Evolutionary conservation across 805 yeast species (phyloP), one percentile per base, ranked within the genome.

Genomic region (Deakozyma indianensis): DNA sequence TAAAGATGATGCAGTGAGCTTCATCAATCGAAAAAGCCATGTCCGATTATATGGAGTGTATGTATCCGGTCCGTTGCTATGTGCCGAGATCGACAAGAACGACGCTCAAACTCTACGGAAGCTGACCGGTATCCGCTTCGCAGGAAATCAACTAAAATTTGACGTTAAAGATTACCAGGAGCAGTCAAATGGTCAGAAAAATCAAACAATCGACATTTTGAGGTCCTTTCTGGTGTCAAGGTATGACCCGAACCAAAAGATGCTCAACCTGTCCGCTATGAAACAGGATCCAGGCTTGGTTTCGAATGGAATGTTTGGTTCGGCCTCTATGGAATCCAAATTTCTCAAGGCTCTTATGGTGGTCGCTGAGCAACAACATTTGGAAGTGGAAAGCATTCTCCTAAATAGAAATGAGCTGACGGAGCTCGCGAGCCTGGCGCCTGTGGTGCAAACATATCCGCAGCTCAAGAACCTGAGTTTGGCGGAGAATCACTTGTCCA

Each of bases 311-410:
- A 67, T 85, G 44, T 78, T 87, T 50, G 72, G 75, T 15, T 65
- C 78, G 3, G 65, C 73, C 15, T 62, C 77, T 9, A 77, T 84
- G 1, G 72, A 80, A 27, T 72, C 88, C 14, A 92, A 90, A 61
- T 80, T 87, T 73, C 86, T 90, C 60, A 82, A 86, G 9, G 97
- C 97, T 0, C 64, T 92, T 51, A 76, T 90, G 82, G 83, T 81
- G 58, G 63, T 90, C 5, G 95, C 95, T 1, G 63, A 67, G 2
- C 74, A 75, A 45, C 77, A 74, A 4, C 55, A 57, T 27, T 54
- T 64, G 22, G 58, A 58, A 4, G 80, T 87, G 3, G 80, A 78
- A 24, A 79, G 86, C 47, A 75, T 88, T 4, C 83, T 56, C 32
- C 57, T 64, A 22, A 61, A 62, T 23, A 41, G 40, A 20, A 83